phyloP scores from a whole-genome alignment of 2,329 filamentous ascomycete genomes.

The Aspergillus uvarum region DNA sequence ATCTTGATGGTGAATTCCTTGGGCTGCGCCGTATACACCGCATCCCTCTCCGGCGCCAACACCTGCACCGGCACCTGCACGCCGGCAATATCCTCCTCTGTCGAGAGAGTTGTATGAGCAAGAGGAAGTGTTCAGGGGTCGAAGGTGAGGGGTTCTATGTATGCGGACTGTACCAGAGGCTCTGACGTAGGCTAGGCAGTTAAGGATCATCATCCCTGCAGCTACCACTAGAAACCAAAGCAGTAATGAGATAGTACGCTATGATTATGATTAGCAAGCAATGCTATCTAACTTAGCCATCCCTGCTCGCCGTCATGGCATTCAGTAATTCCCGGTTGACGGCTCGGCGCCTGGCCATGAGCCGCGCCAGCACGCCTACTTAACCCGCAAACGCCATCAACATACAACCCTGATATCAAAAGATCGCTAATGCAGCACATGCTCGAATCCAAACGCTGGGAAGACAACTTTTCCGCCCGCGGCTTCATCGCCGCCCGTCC shows the following conservation, averaged over 20 bases:
- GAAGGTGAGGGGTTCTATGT: too few species aligned
- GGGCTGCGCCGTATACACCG: too few species aligned
- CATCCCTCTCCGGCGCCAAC: too few species aligned
- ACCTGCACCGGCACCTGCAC: too few species aligned
- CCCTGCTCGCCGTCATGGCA: background rate
- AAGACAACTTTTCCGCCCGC: constrained; percentile 17
- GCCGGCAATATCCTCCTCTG: too few species aligned
- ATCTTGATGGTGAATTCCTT: too few species aligned
- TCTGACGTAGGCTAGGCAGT: background rate
- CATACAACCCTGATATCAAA: constrained; percentile 21
- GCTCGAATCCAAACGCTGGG: constrained; percentile 19
- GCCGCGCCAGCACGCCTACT: background rate
- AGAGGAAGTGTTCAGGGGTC: too few species aligned
- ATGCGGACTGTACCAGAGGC: too few species aligned
- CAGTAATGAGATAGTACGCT: background rate
- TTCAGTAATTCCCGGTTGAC: background rate
- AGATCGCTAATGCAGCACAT: constrained; percentile 36
- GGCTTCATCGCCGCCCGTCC: constrained; percentile 40
- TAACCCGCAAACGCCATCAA: constrained; percentile 28
- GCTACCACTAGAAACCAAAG: background rate
- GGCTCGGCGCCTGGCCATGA: background rate
- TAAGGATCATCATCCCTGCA: background rate
- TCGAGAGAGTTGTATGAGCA: too few species aligned
- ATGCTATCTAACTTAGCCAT: background rate
- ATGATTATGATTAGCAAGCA: background rate